Conservation (phyloP, 192 early-diverging fungal species). For the Podila epigama region DNA sequence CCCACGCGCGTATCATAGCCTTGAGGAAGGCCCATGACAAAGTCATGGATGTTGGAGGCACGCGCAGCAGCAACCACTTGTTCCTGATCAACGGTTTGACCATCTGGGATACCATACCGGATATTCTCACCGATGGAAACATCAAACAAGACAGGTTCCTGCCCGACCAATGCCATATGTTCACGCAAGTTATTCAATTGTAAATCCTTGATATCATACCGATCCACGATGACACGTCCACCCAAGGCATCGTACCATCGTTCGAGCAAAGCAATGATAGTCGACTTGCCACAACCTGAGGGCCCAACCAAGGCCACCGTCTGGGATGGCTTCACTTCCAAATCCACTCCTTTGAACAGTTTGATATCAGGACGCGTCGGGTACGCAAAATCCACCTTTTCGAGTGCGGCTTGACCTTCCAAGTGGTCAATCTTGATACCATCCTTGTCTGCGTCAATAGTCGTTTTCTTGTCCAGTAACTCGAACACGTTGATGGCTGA, state of each 20-base stretch:
- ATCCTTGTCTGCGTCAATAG: slow-evolving; percentile 50
- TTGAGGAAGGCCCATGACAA: slow-evolving; percentile 54
- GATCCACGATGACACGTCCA: slow-evolving; percentile 54
- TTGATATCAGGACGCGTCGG: slow-evolving; percentile 67
- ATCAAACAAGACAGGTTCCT: slow-evolving; percentile 47
- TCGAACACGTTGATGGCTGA: slow-evolving; percentile 60
- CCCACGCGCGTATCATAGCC: slow-evolving; percentile 69
- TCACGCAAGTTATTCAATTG: slow-evolving; percentile 51
- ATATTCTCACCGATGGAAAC: slow-evolving; percentile 57
- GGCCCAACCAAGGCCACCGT: slow-evolving; percentile 83
- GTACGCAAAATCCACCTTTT: slow-evolving; percentile 58
- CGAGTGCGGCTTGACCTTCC: slow-evolving; percentile 30
- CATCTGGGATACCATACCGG: slow-evolving; percentile 57
- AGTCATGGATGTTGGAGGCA: slow-evolving; percentile 62
- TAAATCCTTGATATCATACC: slow-evolving; percentile 53
- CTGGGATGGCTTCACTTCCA: slow-evolving; percentile 65
- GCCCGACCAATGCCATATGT: slow-evolving; percentile 60
- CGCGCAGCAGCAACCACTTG: slow-evolving; percentile 54
- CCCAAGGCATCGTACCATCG: slow-evolving; percentile 61
- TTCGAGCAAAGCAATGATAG: slow-evolving; percentile 67
- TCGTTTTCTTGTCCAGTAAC: slow-evolving; percentile 55
- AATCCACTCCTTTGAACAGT: slow-evolving; percentile 62
- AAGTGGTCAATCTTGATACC: slow-evolving; percentile 40
- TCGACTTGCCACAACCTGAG: slow-evolving; percentile 75
- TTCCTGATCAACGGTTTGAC: slow-evolving; percentile 41